Percentiles rank a stretch among this genome's conserved stretches.
Conservation (phyloP, 2,329 filamentous ascomycete species). For the Colletotrichum echinochloae region DNA sequence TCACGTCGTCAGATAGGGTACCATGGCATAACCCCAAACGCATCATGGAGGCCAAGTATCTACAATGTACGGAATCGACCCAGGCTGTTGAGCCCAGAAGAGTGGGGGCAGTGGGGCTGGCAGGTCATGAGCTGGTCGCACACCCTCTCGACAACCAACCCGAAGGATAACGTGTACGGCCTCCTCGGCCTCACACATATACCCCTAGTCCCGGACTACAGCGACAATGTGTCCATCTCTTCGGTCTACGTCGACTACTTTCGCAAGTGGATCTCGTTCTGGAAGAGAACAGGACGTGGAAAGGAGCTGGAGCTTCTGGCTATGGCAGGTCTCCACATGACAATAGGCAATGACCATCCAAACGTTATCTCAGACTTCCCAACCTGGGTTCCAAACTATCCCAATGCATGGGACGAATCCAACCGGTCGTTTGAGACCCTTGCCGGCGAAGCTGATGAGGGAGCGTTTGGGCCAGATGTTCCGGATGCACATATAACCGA, state of each 20-base stretch:
- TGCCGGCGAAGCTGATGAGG: neutral
- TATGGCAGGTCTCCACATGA: constrained; percentile 1
- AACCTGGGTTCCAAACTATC: constrained; percentile 6
- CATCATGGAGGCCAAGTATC: constrained; percentile 1
- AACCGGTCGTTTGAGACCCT: neutral
- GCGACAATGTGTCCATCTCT: neutral
- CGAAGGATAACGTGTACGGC: neutral
- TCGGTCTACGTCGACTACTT: constrained; percentile 1
- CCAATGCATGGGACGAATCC: neutral
- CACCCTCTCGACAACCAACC: constrained; percentile 1
- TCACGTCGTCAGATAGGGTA: neutral
- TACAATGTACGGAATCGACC: neutral
- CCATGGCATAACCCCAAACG: neutral
- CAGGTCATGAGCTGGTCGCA: neutral
- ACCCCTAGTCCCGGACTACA: neutral
- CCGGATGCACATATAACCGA: neutral
- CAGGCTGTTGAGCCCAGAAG: neutral
- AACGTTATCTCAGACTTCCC: neutral
- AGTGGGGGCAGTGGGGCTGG: neutral
- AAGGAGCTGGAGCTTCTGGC: neutral
- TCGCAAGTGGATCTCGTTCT: neutral
- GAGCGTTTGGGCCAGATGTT: neutral
- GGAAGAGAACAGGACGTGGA: neutral
- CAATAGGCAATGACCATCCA: neutral
- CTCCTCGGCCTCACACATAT: constrained; percentile 1